A percentile compares a stretch with the other conserved stretches of the same genome.
Conservation (phyloP, 2,329 filamentous ascomycete genomes). For the Phialocephala sp. region DNA sequence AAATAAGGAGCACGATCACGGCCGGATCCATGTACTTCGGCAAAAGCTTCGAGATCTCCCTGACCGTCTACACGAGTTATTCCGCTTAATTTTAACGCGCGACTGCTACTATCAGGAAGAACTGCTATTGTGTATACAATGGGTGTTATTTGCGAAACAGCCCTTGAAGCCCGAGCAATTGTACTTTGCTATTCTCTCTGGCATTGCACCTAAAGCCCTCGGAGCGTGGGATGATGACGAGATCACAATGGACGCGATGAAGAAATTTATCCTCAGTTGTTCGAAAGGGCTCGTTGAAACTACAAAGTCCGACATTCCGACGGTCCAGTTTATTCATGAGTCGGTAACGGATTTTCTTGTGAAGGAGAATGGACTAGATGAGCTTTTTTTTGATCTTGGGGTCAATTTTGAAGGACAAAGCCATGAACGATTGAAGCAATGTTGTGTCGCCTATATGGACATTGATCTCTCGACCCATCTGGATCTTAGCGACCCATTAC, state of each 20-base stretch:
- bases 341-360: conserved; percentile 48
- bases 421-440: conserved; percentile 36
- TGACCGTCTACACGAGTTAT: conserved; percentile 26
- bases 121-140: conserved; percentile 55
- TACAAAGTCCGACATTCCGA: conserved; percentile 38
- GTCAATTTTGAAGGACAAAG: conserved; percentile 33
- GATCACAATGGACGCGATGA: conserved; percentile 41
- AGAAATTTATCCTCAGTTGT: conserved; percentile 45
- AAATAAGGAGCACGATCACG: conserved; percentile 47
- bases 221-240: conserved; percentile 36
- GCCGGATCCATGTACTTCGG: conserved; percentile 40
- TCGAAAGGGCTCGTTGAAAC: conserved; percentile 52
- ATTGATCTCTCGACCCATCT: conserved; percentile 23
- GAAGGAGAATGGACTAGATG: too few relatives aligned
- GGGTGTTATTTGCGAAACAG: conserved; percentile 55
- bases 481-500: conserved; percentile 9
- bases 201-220: conserved; percentile 24
- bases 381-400: conserved; percentile 9
- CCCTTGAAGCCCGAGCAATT: conserved; percentile 35
- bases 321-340: conserved; percentile 50
- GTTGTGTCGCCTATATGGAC: conserved; percentile 34
- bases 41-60: conserved; percentile 43
- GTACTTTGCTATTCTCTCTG: conserved; percentile 33
- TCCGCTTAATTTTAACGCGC: conserved; percentile 41
- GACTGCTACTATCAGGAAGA: conserved; percentile 50